Evolutionary conservation across 2,329 filamentous ascomycete genomes (phyloP).

Genomic region (Colletotrichum aenigma): DNA sequence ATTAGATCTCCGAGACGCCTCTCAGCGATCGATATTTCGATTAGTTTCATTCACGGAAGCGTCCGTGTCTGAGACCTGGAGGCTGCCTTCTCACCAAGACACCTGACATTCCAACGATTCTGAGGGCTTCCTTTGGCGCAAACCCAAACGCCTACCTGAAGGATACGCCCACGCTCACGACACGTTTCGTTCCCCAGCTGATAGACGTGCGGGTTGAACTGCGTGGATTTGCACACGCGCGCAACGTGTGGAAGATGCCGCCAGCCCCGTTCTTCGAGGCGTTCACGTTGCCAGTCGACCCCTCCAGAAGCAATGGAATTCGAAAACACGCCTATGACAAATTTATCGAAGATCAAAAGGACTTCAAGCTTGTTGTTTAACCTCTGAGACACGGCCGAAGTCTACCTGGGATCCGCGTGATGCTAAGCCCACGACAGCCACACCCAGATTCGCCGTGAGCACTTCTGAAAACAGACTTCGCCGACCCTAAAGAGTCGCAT

Average conservation of each 20-base stretch:
- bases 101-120: not conserved
- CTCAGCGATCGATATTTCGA: not conserved
- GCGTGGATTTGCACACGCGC: not conserved
- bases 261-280: not conserved
- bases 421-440: not conserved
- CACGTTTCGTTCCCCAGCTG: not conserved
- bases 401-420: not conserved
- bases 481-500: not conserved
- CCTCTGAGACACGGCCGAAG: not conserved
- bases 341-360: not conserved
- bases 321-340: not conserved
- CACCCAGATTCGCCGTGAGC: not conserved
- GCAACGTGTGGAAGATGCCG: not conserved
- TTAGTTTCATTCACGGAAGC: not conserved
- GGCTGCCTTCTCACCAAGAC: not conserved
- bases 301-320: not conserved
- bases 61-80: not conserved
- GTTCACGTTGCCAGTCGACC: not conserved
- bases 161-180: not conserved
- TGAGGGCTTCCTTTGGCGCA: not conserved
- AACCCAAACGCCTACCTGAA: not conserved
- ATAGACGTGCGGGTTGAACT: not conserved
- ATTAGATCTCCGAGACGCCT: not conserved
- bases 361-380: not conserved
- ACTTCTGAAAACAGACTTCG: not conserved